Percentiles rank a stretch among this genome's conserved stretches.
phyloP scores from a whole-genome alignment of 1,139 yeast genomes.

The Yamadazyma sp. region DNA sequence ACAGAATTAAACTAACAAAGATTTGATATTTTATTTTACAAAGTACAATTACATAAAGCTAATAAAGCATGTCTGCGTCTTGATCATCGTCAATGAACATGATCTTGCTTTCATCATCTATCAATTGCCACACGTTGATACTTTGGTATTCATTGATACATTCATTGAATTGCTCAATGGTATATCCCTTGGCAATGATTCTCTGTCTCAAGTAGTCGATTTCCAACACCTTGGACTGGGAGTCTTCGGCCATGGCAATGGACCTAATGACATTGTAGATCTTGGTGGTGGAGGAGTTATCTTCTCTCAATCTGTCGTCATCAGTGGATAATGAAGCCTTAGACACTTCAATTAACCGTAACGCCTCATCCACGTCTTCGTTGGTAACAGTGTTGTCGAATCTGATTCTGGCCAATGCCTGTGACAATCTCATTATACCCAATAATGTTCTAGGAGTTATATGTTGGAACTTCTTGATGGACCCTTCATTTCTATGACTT shows the following conservation, averaged over 20 bases:
- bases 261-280: conserved; percentile 61
- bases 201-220: conserved; percentile 62
- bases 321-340: conserved; percentile 73
- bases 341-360: conserved; percentile 82
- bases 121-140: conserved; percentile 74
- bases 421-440: conserved; percentile 89
- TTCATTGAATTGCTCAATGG: conserved; percentile 72
- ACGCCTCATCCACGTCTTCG: conserved; percentile 94
- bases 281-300: conserved; percentile 52
- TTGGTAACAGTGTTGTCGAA: conserved; percentile 68
- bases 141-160: conserved; percentile 75
- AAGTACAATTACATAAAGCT: neutral
- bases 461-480: conserved; percentile 77
- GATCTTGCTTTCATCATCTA: conserved; percentile 63
- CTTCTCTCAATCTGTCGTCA: conserved; percentile 50
- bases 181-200: conserved; percentile 82
- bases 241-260: conserved; percentile 50
- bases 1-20: too few relatives aligned
- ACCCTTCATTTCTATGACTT: conserved; percentile 75
- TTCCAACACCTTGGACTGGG: conserved; percentile 45
- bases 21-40: neutral
- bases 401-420: conserved; percentile 89
- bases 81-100: conserved; percentile 34
- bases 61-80: conserved; percentile 9
- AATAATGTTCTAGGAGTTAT: conserved; percentile 93